Percentiles rank a stretch among this genome's conserved stretches.
These are phyloP conservation scores for Coniferiporia sulphurascens DNA, from an alignment of 1,284 basidiomycete genomes.

Conservation along the genomic window DNA sequence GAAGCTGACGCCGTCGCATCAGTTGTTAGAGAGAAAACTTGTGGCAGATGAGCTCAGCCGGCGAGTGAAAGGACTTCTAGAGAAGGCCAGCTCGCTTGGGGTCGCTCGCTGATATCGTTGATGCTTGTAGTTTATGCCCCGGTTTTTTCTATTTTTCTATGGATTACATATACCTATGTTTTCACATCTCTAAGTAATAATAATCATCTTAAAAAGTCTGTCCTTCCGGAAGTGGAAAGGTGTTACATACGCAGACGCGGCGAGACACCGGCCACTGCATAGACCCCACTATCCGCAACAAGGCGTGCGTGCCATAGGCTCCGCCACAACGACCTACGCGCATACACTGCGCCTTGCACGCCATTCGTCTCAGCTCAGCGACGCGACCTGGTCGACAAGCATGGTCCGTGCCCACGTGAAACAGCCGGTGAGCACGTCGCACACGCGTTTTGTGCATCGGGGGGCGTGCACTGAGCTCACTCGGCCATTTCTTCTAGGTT, in stretches of 20 bases:
- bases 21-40: constrained; percentile 70
- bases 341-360: constrained; percentile 4
- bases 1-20: constrained; percentile 74
- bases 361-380: constrained; percentile 3
- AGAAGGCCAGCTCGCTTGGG: constrained; percentile 42
- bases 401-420: constrained; percentile 31
- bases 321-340: constrained; percentile 2
- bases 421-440: constrained; percentile 26
- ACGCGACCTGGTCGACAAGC: neutral
- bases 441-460: constrained; percentile 9
- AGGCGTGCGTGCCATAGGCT: neutral
- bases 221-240: too few species aligned
- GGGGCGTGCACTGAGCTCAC: constrained; percentile 16
- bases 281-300: neutral
- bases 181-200: too few species aligned
- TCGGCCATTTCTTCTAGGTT: constrained; percentile 25
- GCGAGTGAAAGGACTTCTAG: constrained; percentile 64
- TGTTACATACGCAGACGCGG: too few species aligned
- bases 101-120: constrained; percentile 9
- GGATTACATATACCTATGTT: neutral
- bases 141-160: neutral
- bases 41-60: constrained; percentile 67
- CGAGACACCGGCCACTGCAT: neutral
- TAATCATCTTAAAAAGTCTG: too few species aligned
- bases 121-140: neutral